phyloP scores from a whole-genome alignment of 805 yeast genomes.

The Hanseniaspora clermontiae region DNA sequence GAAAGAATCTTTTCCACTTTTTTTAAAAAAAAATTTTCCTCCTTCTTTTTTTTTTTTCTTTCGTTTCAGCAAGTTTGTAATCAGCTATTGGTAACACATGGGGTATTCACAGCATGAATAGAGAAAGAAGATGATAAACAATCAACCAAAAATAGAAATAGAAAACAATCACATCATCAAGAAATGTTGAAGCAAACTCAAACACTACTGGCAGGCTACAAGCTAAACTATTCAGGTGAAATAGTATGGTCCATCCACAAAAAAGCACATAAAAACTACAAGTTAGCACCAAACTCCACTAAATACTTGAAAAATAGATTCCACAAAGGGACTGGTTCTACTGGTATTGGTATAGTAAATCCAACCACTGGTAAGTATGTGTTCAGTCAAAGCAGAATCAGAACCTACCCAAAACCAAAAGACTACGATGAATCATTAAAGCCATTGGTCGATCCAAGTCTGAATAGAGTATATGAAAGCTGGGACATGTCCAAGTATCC shows the following conservation, averaged over 20 bases:
- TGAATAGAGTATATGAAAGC: slow-evolving; percentile 61
- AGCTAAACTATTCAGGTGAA: slow-evolving; percentile 9
- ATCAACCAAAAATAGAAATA: background rate
- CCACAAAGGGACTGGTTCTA: slow-evolving; percentile 93
- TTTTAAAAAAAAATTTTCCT: background rate
- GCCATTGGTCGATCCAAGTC: slow-evolving; percentile 64
- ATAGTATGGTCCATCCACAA: slow-evolving; percentile 11
- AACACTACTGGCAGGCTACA: slow-evolving; percentile 11
- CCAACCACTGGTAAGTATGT: slow-evolving; percentile 63
- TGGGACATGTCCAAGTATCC: slow-evolving; percentile 29
- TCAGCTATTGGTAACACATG: too few relatives aligned
- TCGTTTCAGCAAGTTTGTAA: background rate
- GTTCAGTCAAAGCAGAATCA: slow-evolving; percentile 71
- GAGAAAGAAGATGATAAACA: background rate
- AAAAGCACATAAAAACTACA: slow-evolving; percentile 11
- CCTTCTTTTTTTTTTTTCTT: background rate
- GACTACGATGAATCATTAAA: slow-evolving; percentile 37
- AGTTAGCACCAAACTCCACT: slow-evolving; percentile 50
- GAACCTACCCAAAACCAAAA: slow-evolving; percentile 77
- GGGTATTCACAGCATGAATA: too few relatives aligned
- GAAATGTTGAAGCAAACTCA: slow-evolving; percentile 6
- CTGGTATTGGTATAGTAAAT: slow-evolving; percentile 62
- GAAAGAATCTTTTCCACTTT: background rate
- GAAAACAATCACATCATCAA: background rate
- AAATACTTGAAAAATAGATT: slow-evolving; percentile 88